Conservation (phyloP, 176 grass and related monocot species). For the Eleusine coracana region DNA sequence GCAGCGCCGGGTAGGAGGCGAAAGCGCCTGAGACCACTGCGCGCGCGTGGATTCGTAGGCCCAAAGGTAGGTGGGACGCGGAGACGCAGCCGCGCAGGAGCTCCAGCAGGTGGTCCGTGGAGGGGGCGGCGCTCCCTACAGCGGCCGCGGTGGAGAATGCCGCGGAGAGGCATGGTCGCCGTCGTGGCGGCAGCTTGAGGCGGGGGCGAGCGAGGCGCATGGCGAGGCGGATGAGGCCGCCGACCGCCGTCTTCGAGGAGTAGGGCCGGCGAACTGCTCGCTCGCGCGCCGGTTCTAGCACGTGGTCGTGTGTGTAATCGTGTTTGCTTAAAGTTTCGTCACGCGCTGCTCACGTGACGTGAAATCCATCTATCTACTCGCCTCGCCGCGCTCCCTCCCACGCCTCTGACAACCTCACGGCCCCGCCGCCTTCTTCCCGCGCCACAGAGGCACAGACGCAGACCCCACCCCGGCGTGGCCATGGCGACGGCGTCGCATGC, state of each 20-base stretch:
- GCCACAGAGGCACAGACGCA: not conserved
- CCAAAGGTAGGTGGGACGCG: conserved; percentile 53
- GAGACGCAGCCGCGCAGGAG: conserved; percentile 58
- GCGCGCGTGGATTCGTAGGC: conserved; percentile 68
- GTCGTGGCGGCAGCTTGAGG: not conserved
- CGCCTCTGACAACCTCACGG: conserved; percentile 35
- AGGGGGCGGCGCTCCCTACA: not conserved
- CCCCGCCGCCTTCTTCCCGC: conserved; percentile 15
- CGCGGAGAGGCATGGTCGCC: not conserved
- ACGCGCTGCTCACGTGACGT: conserved; percentile 56
- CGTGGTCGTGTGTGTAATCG: not conserved
- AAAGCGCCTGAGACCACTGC: conserved; percentile 49
- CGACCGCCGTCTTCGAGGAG: not conserved
- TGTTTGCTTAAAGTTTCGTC: not conserved
- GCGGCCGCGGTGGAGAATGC: not conserved
- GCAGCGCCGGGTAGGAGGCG: conserved; percentile 15
- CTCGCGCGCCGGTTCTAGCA: not conserved
- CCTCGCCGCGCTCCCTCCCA: conserved; percentile 16
- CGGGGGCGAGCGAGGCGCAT: conserved; percentile 29
- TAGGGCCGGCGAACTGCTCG: not conserved
- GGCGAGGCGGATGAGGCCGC: not conserved
- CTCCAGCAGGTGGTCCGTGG: conserved; percentile 35
- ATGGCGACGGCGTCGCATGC: conserved; percentile 71
- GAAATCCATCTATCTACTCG: conserved; percentile 38
- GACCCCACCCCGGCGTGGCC: not conserved